Conservation (phyloP, 31 red algal species). For the Bonnemaisonia californica region DNA sequence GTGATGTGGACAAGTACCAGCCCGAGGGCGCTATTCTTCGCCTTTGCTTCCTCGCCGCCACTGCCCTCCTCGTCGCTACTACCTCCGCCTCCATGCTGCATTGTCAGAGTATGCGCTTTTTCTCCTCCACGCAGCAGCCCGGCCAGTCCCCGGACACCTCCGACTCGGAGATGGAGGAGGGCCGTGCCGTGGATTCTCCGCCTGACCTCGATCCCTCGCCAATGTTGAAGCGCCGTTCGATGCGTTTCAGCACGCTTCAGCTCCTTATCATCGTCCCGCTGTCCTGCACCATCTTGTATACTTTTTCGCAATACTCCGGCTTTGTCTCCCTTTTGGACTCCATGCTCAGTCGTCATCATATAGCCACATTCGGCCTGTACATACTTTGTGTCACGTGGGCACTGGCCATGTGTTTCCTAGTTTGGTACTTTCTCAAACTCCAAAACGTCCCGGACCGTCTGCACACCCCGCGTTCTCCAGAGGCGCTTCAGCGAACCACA, state of each 20-base stretch:
- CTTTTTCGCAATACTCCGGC: constrained; percentile 9
- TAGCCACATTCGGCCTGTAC: constrained; percentile 30
- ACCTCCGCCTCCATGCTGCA: constrained; percentile 64
- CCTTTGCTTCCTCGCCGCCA: constrained; percentile 36
- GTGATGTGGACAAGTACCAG: constrained; percentile 60
- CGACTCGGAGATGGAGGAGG: not conserved
- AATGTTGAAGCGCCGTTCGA: not conserved
- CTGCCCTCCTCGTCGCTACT: constrained; percentile 48
- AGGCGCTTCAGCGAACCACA: not conserved
- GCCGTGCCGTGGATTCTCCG: not conserved
- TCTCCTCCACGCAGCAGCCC: constrained; percentile 5
- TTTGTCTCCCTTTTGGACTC: not conserved
- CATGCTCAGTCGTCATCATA: not conserved
- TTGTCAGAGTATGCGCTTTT: constrained; percentile 41
- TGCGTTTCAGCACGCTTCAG: not conserved
- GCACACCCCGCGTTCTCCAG: not conserved
- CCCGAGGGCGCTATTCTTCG: constrained; percentile 57
- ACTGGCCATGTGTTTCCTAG: constrained; percentile 62
- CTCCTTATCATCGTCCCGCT: not conserved
- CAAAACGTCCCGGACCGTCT: constrained; percentile 52
- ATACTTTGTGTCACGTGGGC: constrained; percentile 30
- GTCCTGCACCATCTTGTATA: not conserved
- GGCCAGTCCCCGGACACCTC: not conserved
- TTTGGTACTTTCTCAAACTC: constrained; percentile 75
- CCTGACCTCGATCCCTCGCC: not conserved